phyloP scores from a whole-genome alignment of 1,284 basidiomycete species.

The Naganishia cerealis region DNA sequence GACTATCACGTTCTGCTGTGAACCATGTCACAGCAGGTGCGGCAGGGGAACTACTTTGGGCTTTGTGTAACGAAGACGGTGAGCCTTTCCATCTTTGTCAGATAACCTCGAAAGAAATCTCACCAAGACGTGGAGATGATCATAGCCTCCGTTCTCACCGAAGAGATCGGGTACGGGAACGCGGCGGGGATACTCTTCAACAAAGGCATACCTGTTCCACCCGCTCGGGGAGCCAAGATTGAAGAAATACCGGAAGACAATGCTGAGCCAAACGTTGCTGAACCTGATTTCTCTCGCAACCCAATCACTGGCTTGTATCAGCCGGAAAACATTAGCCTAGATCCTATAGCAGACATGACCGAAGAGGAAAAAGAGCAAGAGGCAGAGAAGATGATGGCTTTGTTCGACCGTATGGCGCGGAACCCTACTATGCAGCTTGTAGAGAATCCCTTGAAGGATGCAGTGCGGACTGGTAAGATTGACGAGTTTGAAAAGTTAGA shows the following conservation, averaged over 20 bases:
- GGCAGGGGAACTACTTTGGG: conserved; percentile 81
- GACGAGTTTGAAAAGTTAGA: conserved; percentile 41
- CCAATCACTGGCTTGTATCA: conserved; percentile 32
- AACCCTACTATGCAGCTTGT: conserved; percentile 54
- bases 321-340: conserved; percentile 1
- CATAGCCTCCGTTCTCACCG: conserved; percentile 66
- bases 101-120: not conserved
- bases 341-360: conserved; percentile 64
- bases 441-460: conserved; percentile 69
- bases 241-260: conserved; percentile 54
- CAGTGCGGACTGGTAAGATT: conserved; percentile 62
- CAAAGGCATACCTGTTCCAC: conserved; percentile 72
- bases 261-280: not conserved
- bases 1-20: conserved; percentile 72
- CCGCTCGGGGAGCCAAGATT: conserved; percentile 53
- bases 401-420: conserved; percentile 82
- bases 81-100: conserved; percentile 40
- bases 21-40: conserved; percentile 69
- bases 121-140: not conserved
- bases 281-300: conserved; percentile 10
- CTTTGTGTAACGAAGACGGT: conserved; percentile 77
- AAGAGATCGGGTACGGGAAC: conserved; percentile 84
- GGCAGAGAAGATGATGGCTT: conserved; percentile 80
- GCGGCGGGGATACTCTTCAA: conserved; percentile 87
- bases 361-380: conserved; percentile 88